Percentiles rank a stretch among this genome's conserved stretches.
Evolutionary conservation across 345 rosid species (phyloP).

Genomic region (Salix dunnii): DNA sequence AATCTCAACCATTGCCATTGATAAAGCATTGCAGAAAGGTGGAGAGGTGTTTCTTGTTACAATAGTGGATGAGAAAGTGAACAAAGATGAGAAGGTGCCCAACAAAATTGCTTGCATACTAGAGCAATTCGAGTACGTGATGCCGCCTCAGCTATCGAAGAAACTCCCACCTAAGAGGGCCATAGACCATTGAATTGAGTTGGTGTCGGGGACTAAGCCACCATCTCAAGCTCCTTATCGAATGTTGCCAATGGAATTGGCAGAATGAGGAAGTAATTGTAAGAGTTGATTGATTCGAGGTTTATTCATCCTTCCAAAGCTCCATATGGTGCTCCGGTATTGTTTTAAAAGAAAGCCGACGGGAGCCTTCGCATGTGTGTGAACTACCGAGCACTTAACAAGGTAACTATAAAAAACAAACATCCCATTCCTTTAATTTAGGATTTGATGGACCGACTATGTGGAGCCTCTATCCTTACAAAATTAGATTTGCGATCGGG

Average conservation of each 20-base stretch:
- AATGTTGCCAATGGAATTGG: too few species aligned
- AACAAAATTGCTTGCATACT: not conserved
- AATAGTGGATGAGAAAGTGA: rapidly evolving
- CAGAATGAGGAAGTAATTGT: not conserved
- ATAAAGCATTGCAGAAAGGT: too few species aligned
- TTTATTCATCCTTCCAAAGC: not conserved
- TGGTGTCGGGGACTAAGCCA: too few species aligned
- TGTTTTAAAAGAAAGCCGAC: not conserved
- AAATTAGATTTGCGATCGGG: too few species aligned
- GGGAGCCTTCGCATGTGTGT: not conserved
- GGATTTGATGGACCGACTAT: not conserved
- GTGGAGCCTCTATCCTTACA: too few species aligned
- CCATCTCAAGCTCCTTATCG: too few species aligned
- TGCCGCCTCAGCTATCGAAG: not conserved
- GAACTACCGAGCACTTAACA: not conserved
- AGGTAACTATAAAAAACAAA: not conserved
- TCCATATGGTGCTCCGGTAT: not conserved
- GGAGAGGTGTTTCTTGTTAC: too few species aligned
- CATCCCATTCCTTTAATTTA: not conserved
- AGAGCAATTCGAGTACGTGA: not conserved
- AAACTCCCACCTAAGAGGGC: not conserved
- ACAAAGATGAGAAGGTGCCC: not conserved
- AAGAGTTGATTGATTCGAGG: not conserved
- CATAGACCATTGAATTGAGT: not conserved
- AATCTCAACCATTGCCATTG: not conserved